Percentiles rank a stretch among this genome's conserved stretches.
Conservation (phyloP, 768 basidiomycete species). For the Cyathus striatus region DNA sequence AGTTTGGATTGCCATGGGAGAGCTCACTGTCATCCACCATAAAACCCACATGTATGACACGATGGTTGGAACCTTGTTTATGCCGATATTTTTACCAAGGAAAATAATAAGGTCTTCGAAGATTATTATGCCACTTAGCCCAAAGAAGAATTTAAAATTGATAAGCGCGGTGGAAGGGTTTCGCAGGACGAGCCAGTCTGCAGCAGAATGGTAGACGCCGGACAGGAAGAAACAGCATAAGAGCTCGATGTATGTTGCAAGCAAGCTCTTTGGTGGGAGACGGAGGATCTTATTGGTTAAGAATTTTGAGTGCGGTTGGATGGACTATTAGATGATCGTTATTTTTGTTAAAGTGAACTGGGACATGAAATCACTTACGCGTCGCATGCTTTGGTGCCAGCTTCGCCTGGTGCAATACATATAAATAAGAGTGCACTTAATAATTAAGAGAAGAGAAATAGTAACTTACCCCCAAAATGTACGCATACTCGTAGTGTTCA, state of each 20-base stretch:
- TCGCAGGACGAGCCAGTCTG: slow-evolving; percentile 2
- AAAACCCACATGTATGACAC: not conserved
- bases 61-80: not conserved
- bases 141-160: slow-evolving; percentile 16
- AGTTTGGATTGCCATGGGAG: not conserved
- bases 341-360: not conserved
- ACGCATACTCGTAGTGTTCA: slow-evolving; percentile 22
- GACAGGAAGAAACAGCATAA: slow-evolving; percentile 26
- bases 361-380: slow-evolving; percentile 10
- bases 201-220: slow-evolving; percentile 16
- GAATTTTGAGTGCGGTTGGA: slow-evolving; percentile 16
- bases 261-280: slow-evolving; percentile 11
- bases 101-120: slow-evolving; percentile 19
- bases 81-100: slow-evolving; percentile 2
- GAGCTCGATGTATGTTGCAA: slow-evolving; percentile 22
- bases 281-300: slow-evolving; percentile 10
- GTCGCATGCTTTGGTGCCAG: slow-evolving; percentile 24
- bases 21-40: not conserved
- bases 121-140: slow-evolving; percentile 21
- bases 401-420: slow-evolving; percentile 13
- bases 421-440: not conserved
- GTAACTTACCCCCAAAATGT: slow-evolving; percentile 29
- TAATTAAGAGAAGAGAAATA: not conserved
- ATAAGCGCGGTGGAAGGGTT: not conserved
- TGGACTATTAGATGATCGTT: slow-evolving; percentile 9